Base-by-base conservation (phyloP, 768 basidiomycete species). In the Leucocoprinus leucothites region DNA sequence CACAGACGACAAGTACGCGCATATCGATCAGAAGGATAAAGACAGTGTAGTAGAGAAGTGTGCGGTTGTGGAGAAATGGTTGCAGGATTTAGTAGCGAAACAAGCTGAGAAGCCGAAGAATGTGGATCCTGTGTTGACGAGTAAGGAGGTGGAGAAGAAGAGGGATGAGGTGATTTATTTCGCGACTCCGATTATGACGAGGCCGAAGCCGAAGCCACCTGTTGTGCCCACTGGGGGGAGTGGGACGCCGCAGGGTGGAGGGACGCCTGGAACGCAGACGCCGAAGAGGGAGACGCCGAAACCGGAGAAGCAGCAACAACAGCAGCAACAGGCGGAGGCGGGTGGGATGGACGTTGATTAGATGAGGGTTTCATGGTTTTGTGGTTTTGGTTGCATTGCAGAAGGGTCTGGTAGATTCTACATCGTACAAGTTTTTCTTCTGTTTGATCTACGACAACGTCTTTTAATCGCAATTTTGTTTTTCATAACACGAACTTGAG, bases 31-130 rank as follows among this genome's bases (percentile, higher is more conserved):
- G 61, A 91, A 89, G 75, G 91, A 94, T 70, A 91, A 86, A 72
- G 83, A 93, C 74, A 67, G 74, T 45, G 84, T 94, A 60, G 79
- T 98, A 62, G 97, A 99, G 75, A 90, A 89, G 70, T 86, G 86
- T 54, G 97, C 91, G 49, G 93, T 86, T 9, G 76, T 88, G 36
- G 88, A 93, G 72, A 91, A 97, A 74, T 98, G 96, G 97, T 81
- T 99, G 54, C 91, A 97, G 65, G 95, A 99, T 78, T 83, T 90
- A 79, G 83, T 84, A 57, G 86, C 84, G 57, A 77, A 86, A 62
- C 97, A 98, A 79, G 78, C 82, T 7, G 96, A 98, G 79, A 78
- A 86, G 53, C 74, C 88, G 68, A 96, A 97, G 86, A 89, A 91
- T 67, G 84, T 86, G 53, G 87, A 95, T 67, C 88, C 94, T 22